Conservation (phyloP, 2,329 filamentous ascomycete genomes). For the Stemphylium lycopersici region DNA sequence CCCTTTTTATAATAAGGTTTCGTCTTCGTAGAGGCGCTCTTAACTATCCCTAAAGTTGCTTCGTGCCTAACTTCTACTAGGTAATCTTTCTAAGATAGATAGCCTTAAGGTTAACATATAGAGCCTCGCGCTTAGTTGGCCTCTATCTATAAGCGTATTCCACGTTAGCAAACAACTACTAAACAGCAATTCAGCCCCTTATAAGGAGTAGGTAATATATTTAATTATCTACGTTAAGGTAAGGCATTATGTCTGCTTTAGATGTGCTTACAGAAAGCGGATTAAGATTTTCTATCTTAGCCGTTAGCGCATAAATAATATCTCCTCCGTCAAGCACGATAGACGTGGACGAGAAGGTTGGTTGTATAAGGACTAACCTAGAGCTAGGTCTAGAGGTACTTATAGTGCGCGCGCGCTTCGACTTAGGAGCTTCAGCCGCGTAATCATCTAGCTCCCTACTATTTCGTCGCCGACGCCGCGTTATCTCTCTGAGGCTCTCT, state of each 20-base stretch:
- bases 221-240: background rate
- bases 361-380: background rate
- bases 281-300: background rate
- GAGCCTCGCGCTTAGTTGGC: background rate
- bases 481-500: background rate
- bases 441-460: background rate
- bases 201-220: background rate
- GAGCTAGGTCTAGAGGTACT: background rate
- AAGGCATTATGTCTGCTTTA: background rate
- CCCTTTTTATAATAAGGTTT: background rate
- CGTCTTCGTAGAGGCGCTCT: background rate
- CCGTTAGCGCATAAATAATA: background rate
- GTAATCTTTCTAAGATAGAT: background rate
- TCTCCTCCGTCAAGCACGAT: background rate
- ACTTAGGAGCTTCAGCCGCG: background rate
- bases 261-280: background rate
- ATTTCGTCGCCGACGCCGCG: background rate
- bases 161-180: background rate
- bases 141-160: background rate
- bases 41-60: background rate
- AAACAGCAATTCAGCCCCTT: background rate
- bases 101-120: background rate
- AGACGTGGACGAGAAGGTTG: background rate
- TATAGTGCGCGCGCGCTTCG: background rate
- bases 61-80: background rate